Conservation (phyloP, 345 rosid species). For the Lepidium africanum region DNA sequence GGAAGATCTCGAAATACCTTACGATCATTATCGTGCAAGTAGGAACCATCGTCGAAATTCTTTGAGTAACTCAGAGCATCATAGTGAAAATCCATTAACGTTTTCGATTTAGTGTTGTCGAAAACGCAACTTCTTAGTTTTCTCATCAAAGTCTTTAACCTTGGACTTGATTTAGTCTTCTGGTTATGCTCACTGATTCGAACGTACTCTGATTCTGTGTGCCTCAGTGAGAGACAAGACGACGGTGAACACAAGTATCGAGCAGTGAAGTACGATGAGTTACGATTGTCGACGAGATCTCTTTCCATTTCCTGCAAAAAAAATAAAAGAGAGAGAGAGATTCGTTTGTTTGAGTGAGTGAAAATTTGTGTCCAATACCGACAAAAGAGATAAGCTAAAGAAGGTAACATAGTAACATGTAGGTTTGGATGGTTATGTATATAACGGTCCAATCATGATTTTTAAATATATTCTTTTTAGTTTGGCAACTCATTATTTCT, state of each 20-base stretch:
- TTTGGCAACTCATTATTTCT: no score
- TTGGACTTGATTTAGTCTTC: constrained; percentile 20
- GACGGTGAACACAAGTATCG: constrained; percentile 38
- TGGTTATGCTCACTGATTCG: constrained; percentile 30
- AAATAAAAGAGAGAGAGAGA: no score
- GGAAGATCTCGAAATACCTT: constrained; percentile 1
- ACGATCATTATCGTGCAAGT: constrained; percentile 14
- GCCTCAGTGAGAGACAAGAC: constrained; percentile 37
- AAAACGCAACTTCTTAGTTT: constrained; percentile 35
- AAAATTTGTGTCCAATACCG: neutral
- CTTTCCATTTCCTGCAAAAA: constrained; percentile 31
- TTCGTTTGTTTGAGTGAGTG: neutral
- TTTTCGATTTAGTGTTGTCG: constrained; percentile 41
- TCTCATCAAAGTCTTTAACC: constrained; percentile 45
- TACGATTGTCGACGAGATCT: constrained; percentile 30
- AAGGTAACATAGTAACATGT: no score
- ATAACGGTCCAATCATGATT: no score
- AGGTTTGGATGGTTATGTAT: no score
- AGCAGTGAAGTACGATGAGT: constrained; percentile 28
- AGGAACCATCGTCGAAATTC: constrained; percentile 67
- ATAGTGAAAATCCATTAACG: constrained; percentile 48
- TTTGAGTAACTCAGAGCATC: constrained; percentile 74
- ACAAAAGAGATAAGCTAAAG: neutral
- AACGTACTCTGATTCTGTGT: constrained; percentile 41
- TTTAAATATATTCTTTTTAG: no score